Evolutionary conservation across 2,329 filamentous ascomycete genomes (phyloP).

Genomic region (Hymenoscyphus occultus): DNA sequence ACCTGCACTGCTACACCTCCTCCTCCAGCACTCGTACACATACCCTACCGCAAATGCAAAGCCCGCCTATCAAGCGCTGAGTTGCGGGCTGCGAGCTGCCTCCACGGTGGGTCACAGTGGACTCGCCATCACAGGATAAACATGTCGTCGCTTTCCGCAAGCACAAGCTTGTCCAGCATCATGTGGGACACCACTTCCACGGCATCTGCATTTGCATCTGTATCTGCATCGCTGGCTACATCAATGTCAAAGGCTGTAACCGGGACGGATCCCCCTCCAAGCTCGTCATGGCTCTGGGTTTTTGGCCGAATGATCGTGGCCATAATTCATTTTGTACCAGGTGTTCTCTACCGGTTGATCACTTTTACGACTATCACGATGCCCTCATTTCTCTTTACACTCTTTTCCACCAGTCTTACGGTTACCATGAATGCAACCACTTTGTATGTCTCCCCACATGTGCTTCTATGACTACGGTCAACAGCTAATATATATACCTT

Average conservation of each 20-base stretch:
- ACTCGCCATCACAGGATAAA: neutral
- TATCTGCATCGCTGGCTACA: slow-evolving; percentile 22
- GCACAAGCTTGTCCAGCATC: slow-evolving; percentile 23
- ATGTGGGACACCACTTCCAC: slow-evolving; percentile 20
- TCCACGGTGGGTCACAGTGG: slow-evolving; percentile 19
- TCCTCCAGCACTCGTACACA: neutral
- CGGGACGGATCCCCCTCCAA: slow-evolving; percentile 37
- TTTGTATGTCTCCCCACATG: slow-evolving; percentile 54
- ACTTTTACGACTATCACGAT: slow-evolving; percentile 85
- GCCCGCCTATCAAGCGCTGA: slow-evolving; percentile 16
- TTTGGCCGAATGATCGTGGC: slow-evolving; percentile 54
- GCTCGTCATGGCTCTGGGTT: slow-evolving; percentile 55
- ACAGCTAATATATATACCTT: slow-evolving; percentile 6
- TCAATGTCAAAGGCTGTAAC: slow-evolving; percentile 5
- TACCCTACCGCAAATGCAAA: slow-evolving; percentile 18
- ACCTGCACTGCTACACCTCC: neutral
- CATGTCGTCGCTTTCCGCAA: slow-evolving; percentile 17
- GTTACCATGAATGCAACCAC: slow-evolving; percentile 99
- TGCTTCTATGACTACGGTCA: slow-evolving; percentile 18
- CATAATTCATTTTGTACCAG: slow-evolving; percentile 54
- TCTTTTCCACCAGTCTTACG: slow-evolving; percentile 90
- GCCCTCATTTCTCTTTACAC: slow-evolving; percentile 82
- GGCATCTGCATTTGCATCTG: slow-evolving; percentile 20
- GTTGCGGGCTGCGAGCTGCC: neutral
- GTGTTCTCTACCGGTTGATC: slow-evolving; percentile 72